Evolutionary conservation across 192 early-diverging fungal species (phyloP).

Genomic region (Coemansia sp.): DNA sequence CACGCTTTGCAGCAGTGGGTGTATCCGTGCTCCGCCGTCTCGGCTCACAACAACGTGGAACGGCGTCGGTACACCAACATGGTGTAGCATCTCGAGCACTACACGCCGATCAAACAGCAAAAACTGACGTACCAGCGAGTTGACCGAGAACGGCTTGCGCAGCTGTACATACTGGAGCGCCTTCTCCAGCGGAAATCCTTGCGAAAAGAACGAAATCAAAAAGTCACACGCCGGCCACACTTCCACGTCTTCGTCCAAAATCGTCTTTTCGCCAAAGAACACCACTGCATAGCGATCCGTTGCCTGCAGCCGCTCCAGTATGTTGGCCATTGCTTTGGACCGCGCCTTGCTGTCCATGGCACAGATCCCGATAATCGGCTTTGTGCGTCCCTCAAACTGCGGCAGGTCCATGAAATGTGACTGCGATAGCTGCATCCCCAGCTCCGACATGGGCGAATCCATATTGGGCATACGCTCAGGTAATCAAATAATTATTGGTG

Average conservation of each 20-base stretch:
- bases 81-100: conserved; percentile 77
- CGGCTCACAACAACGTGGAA: conserved; percentile 68
- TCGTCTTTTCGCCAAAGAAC: conserved; percentile 96
- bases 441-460: neutral
- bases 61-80: conserved; percentile 81
- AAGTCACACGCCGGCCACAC: conserved; percentile 95
- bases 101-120: conserved; percentile 88
- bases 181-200: conserved; percentile 90
- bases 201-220: conserved; percentile 94
- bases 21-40: conserved; percentile 65
- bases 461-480: neutral
- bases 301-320: conserved; percentile 70
- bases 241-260: conserved; percentile 88
- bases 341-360: conserved; percentile 93
- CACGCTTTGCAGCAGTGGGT: conserved; percentile 56
- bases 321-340: conserved; percentile 95
- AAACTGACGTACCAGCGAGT: conserved; percentile 87
- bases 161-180: conserved; percentile 86
- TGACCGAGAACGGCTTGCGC: conserved; percentile 84
- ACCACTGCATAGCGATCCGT: conserved; percentile 77
- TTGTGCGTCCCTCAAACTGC: conserved; percentile 33
- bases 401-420: conserved; percentile 51
- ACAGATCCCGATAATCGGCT: conserved; percentile 75
- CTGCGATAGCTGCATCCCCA: conserved; percentile 20
- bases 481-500: no score